Percentiles rank a stretch among this genome's conserved stretches.
Evolutionary conservation across 179 eudicot genomes (phyloP).

Genomic region (Spergularia azorica): DNA sequence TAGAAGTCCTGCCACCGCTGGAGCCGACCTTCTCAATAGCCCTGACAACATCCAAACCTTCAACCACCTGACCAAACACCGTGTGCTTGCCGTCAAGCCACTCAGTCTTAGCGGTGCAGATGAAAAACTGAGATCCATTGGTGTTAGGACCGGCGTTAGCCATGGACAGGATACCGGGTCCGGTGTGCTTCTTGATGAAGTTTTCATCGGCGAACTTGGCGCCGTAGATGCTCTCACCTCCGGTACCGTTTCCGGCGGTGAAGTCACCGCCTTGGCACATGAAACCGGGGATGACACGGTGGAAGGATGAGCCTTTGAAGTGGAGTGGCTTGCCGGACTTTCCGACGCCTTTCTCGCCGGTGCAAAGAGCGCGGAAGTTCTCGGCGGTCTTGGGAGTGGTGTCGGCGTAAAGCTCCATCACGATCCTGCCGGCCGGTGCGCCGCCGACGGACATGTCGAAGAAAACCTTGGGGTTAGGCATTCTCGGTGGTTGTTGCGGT

Average conservation of each 20-base stretch:
- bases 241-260: conserved; percentile 82
- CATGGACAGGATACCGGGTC: conserved; percentile 74
- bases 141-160: conserved; percentile 70
- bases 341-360: conserved; percentile 75
- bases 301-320: conserved; percentile 71
- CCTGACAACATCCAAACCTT: conserved; percentile 67
- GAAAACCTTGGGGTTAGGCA: conserved; percentile 72
- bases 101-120: conserved; percentile 70
- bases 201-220: conserved; percentile 72
- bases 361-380: conserved; percentile 83
- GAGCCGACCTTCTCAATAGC: conserved; percentile 76
- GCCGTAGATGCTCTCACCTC: conserved; percentile 85
- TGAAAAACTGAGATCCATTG: conserved; percentile 84
- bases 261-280: conserved; percentile 93
- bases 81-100: conserved; percentile 85
- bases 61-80: conserved; percentile 73
- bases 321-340: conserved; percentile 60
- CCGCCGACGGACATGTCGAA: conserved; percentile 67
- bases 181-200: conserved; percentile 76
- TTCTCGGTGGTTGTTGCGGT: not conserved
- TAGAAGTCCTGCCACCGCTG: conserved; percentile 35
- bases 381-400: conserved; percentile 63
- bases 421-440: conserved; percentile 61
- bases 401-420: conserved; percentile 76
- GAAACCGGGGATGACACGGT: conserved; percentile 67